These are phyloP conservation scores for Aspergillus baeticus DNA, from an alignment of 495 filamentous ascomycete genomes.

Conservation along the genomic window DNA sequence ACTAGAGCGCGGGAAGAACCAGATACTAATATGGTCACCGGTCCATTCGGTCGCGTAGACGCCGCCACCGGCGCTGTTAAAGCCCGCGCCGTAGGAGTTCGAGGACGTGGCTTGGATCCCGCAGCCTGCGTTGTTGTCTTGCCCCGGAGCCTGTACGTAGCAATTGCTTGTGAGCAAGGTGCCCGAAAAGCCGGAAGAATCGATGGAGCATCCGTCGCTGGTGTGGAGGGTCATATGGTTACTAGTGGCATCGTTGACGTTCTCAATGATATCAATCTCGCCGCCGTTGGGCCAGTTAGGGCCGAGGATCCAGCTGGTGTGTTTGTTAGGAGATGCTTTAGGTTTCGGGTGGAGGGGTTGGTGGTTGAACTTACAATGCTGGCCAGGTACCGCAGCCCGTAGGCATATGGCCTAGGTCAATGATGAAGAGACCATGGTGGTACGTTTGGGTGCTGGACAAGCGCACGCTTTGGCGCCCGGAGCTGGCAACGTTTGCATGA, in stretches of 20 bases:
- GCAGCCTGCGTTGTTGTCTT: constrained; percentile 53
- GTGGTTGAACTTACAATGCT: constrained; percentile 49
- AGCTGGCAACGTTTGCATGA: constrained; percentile 27
- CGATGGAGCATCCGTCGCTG: constrained; percentile 55
- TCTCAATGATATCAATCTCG: constrained; percentile 75
- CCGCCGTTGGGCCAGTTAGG: constrained; percentile 65
- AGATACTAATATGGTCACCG: constrained; percentile 55
- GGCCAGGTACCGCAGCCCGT: constrained; percentile 59
- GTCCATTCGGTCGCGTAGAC: constrained; percentile 67
- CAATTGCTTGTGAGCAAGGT: constrained; percentile 47
- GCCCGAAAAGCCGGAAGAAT: constrained; percentile 43
- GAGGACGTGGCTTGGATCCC: constrained; percentile 36
- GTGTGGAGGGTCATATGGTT: constrained; percentile 71
- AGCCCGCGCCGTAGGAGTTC: constrained; percentile 51
- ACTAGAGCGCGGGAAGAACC: constrained; percentile 52
- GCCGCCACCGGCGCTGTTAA: constrained; percentile 59
- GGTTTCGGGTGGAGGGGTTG: constrained; percentile 10
- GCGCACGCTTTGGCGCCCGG: constrained; percentile 57
- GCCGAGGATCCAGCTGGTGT: constrained; percentile 50
- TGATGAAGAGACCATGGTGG: constrained; percentile 57
- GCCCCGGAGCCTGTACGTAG: constrained; percentile 45
- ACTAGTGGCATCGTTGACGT: constrained; percentile 53
- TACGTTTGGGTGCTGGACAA: constrained; percentile 53
- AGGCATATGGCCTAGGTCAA: constrained; percentile 61
- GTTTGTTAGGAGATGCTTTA: constrained; percentile 1